Evolutionary conservation across 805 yeast species (phyloP).

Genomic region (Spathaspora sp.): DNA sequence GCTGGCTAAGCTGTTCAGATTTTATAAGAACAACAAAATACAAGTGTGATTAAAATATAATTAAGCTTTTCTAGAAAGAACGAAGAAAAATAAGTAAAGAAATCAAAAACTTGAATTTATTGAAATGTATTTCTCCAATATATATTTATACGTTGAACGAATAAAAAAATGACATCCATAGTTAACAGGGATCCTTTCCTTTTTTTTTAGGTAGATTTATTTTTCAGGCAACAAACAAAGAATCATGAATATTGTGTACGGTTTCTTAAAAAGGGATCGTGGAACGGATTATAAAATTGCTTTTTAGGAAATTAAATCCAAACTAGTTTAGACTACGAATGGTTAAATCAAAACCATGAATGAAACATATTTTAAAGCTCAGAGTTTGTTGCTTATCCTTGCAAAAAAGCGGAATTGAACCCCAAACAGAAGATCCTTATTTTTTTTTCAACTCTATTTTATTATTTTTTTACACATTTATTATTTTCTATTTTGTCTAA

Average conservation of each 20-base stretch:
- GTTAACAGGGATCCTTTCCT: background rate
- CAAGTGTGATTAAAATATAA: background rate
- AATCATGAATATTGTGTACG: background rate
- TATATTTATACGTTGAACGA: background rate
- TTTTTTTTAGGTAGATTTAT: background rate
- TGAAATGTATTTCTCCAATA: background rate
- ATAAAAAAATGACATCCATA: background rate
- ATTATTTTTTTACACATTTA: background rate
- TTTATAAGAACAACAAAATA: background rate
- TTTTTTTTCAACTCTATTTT: background rate
- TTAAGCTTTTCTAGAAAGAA: background rate
- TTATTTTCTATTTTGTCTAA: background rate
- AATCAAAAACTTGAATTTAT: background rate
- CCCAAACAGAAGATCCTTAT: background rate
- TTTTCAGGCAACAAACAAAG: background rate
- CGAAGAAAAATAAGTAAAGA: background rate
- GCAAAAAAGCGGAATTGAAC: background rate
- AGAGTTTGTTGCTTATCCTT: background rate
- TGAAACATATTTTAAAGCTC: background rate
- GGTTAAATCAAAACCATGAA: background rate
- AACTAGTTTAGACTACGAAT: background rate
- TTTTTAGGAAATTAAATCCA: background rate
- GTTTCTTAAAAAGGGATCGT: background rate
- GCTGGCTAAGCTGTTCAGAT: background rate
- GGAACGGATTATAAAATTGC: background rate